phyloP scores from a whole-genome alignment of 768 basidiomycete genomes.

The Royoungia palumana region DNA sequence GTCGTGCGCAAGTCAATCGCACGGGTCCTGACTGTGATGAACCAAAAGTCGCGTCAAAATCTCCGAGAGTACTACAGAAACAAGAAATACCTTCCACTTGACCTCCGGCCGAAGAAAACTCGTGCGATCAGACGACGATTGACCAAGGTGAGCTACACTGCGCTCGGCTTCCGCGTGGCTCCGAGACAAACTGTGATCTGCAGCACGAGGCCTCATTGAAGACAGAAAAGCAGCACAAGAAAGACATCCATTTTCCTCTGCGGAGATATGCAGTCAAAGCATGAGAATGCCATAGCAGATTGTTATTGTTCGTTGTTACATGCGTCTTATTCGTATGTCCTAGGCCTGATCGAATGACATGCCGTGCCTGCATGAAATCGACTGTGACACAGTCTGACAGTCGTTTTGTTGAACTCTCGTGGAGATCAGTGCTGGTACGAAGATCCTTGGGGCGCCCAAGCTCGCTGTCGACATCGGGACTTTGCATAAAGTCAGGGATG shows the following conservation, averaged over 20 bases:
- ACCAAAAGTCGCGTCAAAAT: constrained; percentile 96
- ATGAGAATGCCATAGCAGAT: constrained; percentile 38
- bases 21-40: constrained; percentile 96
- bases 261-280: constrained; percentile 97
- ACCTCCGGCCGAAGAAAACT: constrained; percentile 97
- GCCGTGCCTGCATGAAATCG: constrained; percentile 21
- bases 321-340: constrained; percentile 37
- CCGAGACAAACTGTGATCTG: constrained; percentile 10
- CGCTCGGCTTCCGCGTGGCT: neutral
- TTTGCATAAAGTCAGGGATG: neutral
- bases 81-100: constrained; percentile 95
- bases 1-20: constrained; percentile 98
- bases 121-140: constrained; percentile 95
- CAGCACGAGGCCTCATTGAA: constrained; percentile 82
- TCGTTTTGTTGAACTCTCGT: neutral
- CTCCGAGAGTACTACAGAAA: constrained; percentile 97
- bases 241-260: constrained; percentile 88
- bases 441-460: too few relatives aligned
- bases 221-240: constrained; percentile 93
- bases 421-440: too few relatives aligned
- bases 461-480: too few relatives aligned
- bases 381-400: neutral
- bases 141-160: constrained; percentile 64
- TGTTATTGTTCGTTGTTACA: constrained; percentile 25
- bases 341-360: constrained; percentile 35